phyloP scores from a whole-genome alignment of 441 rosid genomes.

The Brassica balearica region DNA sequence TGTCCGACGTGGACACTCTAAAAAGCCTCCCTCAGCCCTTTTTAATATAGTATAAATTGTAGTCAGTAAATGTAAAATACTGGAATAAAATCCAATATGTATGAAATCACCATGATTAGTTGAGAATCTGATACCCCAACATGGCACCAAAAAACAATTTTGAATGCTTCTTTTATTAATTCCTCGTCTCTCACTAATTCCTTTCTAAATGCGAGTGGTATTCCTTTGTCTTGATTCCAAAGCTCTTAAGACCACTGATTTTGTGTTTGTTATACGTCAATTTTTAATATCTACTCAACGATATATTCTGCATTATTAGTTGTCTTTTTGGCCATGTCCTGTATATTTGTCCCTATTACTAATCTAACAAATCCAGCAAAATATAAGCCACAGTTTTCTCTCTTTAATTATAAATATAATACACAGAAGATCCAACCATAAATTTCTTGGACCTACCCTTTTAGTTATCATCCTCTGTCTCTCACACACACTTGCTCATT shows the following conservation, averaged over 20 bases:
- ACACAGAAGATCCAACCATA: conserved; percentile 27
- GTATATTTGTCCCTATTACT: conserved; percentile 23
- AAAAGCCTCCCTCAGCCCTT: too few relatives aligned
- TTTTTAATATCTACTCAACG: conserved; percentile 34
- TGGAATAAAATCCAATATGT: background rate
- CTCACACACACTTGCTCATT: background rate
- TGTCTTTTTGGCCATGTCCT: conserved; percentile 36
- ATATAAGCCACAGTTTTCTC: conserved; percentile 20
- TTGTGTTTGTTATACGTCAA: conserved; percentile 36
- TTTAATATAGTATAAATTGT: background rate
- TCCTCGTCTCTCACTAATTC: conserved; percentile 11
- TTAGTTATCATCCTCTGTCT: conserved; percentile 16
- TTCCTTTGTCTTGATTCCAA: conserved; percentile 31
- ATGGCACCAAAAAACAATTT: background rate
- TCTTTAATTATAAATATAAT: background rate
- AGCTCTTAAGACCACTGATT: conserved; percentile 29
- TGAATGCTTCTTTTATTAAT: conserved; percentile 14
- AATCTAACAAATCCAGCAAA: conserved; percentile 18
- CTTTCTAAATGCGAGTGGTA: conserved; percentile 11
- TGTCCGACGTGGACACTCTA: too few relatives aligned
- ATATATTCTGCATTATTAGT: conserved; percentile 29
- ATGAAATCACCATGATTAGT: conserved; percentile 1
- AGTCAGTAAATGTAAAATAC: background rate
- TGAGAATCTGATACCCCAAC: conserved; percentile 33
- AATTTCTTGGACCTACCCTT: conserved; percentile 34